phyloP scores from a whole-genome alignment of 23 red algal genomes.

The Gracilariopsis chorda region DNA sequence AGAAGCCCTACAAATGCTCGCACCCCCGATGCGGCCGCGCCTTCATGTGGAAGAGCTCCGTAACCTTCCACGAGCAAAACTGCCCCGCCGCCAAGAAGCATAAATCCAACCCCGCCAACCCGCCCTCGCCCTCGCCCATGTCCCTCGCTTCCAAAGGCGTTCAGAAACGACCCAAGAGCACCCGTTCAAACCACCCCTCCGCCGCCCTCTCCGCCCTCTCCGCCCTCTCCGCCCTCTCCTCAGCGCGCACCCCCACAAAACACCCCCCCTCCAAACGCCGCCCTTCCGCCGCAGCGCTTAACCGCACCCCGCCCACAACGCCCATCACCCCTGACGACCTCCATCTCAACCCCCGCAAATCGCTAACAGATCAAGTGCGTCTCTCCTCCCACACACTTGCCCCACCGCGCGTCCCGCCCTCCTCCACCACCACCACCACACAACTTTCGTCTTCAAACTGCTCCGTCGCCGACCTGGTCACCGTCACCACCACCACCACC shows the following conservation, averaged over 20 bases:
- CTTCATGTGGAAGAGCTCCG: conserved; percentile 88
- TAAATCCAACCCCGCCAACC: not conserved
- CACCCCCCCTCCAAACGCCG: not conserved
- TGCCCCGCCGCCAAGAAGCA: conserved; percentile 27
- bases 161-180: conserved; percentile 44
- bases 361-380: not conserved
- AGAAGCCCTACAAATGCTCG: conserved; percentile 69
- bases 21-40: conserved; percentile 42
- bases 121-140: not conserved
- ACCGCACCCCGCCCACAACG: not conserved
- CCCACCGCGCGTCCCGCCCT: not conserved
- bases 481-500: not conserved
- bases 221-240: not conserved
- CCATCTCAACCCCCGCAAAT: not conserved
- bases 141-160: not conserved
- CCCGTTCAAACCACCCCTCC: not conserved
- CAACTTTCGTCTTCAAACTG: not conserved
- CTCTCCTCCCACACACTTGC: not conserved
- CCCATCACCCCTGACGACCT: not conserved
- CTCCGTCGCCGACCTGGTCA: too few relatives aligned
- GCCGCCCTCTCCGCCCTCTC: not conserved
- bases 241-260: not conserved
- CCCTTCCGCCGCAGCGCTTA: not conserved
- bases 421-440: not conserved
- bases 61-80: conserved; percentile 79